Percentiles rank a stretch among this genome's conserved stretches.
Conservation (phyloP, 176 grass and related monocot species). For the Paspalum vaginatum region DNA sequence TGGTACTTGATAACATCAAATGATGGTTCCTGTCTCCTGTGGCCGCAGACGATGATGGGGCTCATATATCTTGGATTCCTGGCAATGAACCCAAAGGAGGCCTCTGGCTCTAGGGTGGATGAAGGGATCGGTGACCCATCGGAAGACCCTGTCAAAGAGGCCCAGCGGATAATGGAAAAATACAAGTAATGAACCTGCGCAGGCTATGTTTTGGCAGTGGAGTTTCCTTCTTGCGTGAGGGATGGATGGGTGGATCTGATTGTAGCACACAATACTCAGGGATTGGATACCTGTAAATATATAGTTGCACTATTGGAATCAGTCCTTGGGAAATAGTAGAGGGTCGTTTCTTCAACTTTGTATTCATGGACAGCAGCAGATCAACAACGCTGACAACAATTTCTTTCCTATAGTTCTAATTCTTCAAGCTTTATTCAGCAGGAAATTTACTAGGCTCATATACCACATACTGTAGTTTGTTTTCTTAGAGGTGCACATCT, state of each 20-base stretch:
- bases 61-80: slow-evolving; percentile 81
- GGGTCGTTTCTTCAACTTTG: background rate
- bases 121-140: slow-evolving; percentile 25
- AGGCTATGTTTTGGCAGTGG: background rate
- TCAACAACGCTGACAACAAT: background rate
- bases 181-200: slow-evolving; percentile 60
- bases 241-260: slow-evolving; percentile 2
- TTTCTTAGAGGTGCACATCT: background rate
- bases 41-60: slow-evolving; percentile 81
- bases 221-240: background rate
- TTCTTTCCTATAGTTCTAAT: background rate
- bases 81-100: slow-evolving; percentile 73
- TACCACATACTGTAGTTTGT: background rate
- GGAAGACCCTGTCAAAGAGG: slow-evolving; percentile 81
- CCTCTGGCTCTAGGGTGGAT: slow-evolving; percentile 46
- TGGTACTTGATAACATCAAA: background rate
- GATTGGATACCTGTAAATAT: slow-evolving; percentile 18
- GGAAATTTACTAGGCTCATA: background rate
- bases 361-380: background rate
- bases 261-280: background rate
- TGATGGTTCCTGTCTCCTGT: background rate
- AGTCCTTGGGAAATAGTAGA: background rate
- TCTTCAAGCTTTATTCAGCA: slow-evolving; percentile 5
- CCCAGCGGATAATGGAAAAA: slow-evolving; percentile 95
- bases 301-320: background rate